Evolutionary conservation across 352 stramenopile species (phyloP).

Genomic region (Blastocystis sp.): DNA sequence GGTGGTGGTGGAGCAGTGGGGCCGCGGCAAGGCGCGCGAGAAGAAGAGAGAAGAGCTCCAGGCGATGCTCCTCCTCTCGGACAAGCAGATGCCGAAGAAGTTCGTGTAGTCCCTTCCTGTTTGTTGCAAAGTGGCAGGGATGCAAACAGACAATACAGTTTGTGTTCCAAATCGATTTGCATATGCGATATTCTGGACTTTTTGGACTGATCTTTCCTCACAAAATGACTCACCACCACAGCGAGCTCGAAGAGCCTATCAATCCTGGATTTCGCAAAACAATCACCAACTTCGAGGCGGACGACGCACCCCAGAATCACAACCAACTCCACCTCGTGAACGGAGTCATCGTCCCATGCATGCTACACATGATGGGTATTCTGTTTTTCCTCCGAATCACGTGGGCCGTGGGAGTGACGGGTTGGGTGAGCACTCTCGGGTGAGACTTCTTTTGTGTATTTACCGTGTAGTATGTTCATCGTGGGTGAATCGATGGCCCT

Average conservation of each 20-base stretch:
- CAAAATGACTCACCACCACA: not conserved
- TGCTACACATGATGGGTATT: slow-evolving; percentile 82
- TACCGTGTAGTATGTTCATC: slow-evolving; percentile 70
- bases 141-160: not conserved
- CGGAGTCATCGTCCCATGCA: slow-evolving; percentile 80
- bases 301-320: slow-evolving; percentile 28
- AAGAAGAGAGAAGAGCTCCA: not conserved
- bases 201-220: not conserved
- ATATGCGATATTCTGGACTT: not conserved
- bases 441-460: slow-evolving; percentile 75
- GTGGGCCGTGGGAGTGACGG: slow-evolving; percentile 78
- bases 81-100: not conserved
- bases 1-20: not conserved
- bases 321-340: slow-evolving; percentile 73
- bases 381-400: slow-evolving; percentile 80
- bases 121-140: not conserved
- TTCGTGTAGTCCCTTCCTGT: not conserved
- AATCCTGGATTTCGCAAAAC: slow-evolving; percentile 6
- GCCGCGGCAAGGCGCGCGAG: too few species aligned
- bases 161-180: not conserved
- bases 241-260: slow-evolving; percentile 38
- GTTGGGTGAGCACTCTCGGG: slow-evolving; percentile 77
- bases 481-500: slow-evolving; percentile 75
- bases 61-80: not conserved
- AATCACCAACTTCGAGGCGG: slow-evolving; percentile 47